Evolutionary conservation across 75 land plant genomes (phyloP).

Genomic region (Pinus albicaulis): DNA sequence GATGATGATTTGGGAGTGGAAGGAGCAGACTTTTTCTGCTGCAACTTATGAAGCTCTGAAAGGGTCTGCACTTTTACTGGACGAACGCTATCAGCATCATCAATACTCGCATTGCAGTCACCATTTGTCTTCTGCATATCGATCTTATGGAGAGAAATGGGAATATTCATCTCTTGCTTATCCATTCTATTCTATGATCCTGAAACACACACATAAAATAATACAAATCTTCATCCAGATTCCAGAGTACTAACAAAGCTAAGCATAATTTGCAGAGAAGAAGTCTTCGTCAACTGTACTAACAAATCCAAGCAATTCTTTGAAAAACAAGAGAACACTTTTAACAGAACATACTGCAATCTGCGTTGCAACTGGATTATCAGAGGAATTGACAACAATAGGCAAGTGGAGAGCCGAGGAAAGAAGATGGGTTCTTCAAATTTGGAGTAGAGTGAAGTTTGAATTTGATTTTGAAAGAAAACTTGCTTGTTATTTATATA

Average conservation of each 20-base stretch:
- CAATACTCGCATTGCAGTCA: slow-evolving; percentile 22
- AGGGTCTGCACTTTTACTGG: slow-evolving; percentile 30
- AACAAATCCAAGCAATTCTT: too few species aligned
- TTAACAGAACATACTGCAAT: too few species aligned
- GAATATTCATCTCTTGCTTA: neutral
- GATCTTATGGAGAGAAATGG: too few species aligned
- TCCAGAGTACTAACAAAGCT: too few species aligned
- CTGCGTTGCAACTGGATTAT: neutral
- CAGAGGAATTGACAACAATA: neutral
- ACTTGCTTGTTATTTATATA: too few species aligned
- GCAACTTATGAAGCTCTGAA: slow-evolving; percentile 40
- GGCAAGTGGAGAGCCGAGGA: neutral
- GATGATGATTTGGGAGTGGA: slow-evolving; percentile 17
- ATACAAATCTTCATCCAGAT: neutral
- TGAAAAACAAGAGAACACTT: too few species aligned
- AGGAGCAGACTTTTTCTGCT: slow-evolving; percentile 36
- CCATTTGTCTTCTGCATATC: too few species aligned
- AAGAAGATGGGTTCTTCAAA: neutral
- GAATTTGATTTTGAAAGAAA: too few species aligned
- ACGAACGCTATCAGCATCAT: slow-evolving; percentile 35
- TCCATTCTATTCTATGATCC: neutral
- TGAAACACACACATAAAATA: neutral
- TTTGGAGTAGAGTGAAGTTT: too few species aligned
- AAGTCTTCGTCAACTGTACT: too few species aligned
- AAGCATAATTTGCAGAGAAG: too few species aligned